Base-by-base conservation (phyloP, 2,329 filamentous ascomycete genomes). In the Neofusicoccum umdonicola region DNA sequence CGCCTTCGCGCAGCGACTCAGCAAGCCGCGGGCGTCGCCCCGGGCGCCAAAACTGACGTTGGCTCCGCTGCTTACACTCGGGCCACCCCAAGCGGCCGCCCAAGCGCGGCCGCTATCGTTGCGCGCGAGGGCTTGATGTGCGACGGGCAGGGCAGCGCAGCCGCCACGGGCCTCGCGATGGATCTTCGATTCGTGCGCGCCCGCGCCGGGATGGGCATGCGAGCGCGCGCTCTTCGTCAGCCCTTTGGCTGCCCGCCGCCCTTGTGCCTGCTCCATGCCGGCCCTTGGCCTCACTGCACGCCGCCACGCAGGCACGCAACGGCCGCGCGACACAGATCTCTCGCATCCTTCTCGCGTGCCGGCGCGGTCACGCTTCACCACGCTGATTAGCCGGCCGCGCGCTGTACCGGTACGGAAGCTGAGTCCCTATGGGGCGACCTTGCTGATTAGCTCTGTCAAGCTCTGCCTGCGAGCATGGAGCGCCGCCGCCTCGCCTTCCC, bases 171-270 rank as follows among this genome's bases (percentile, higher is more conserved):
- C 54, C 11, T 31, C 54, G 39, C 39, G 54, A 44, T 31, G 47
- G 62, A 64, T 64, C 62, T 64, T 64, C 62, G 62, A 64, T 64
- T 64, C 62, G 51, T 57, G 60, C 47, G 48, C 35, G 17, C 39
- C 37, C 54, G 35, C 54, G 45, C 47, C 47, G 47, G 47, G 47
- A 50, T 31, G 15, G 19, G 52, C 34, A 31, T 31, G 27, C 27
- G 48, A 22, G 22, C n/a, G 5, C 17, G 13, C 19, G 45, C 45
- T 39, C 42, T 60, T 60, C 56, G 56, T 60, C 56, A 60, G 56
- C 56, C 13, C 41, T 35, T 34, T 60, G 22, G 27, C 39, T 60
- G 56, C 56, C 56, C 56, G 54, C 11, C 11, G 37, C 9, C 11
- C 37, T 39, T 31, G 27, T 31, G 27, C 27, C 34, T 8, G 35